phyloP scores from a whole-genome alignment of 2,329 filamentous ascomycete genomes.

The Phialophora chinensis region DNA sequence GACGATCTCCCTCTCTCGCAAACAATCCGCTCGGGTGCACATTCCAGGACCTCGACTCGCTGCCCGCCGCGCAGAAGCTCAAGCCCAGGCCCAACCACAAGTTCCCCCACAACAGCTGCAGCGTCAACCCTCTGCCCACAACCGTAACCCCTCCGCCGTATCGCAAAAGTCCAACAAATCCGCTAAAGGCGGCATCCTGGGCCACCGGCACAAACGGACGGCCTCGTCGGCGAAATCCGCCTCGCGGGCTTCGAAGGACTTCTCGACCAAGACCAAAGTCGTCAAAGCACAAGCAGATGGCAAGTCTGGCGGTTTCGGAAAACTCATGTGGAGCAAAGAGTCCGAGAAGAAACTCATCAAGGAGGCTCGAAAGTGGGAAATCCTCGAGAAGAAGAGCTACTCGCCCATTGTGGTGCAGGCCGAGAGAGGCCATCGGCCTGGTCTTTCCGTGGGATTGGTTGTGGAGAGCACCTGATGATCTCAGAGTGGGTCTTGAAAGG shows the following conservation, averaged over 20 bases:
- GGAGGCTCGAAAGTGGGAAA: constrained; percentile 34
- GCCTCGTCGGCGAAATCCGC: constrained; percentile 23
- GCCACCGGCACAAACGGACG: constrained; percentile 31
- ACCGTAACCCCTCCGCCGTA: constrained; percentile 3
- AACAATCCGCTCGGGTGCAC: constrained; percentile 34
- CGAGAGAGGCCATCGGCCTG: constrained; percentile 33
- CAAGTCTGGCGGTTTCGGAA: constrained; percentile 8
- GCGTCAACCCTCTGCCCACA: constrained; percentile 4
- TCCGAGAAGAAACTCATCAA: constrained; percentile 31
- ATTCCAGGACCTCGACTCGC: constrained; percentile 29
- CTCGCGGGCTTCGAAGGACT: constrained; percentile 21
- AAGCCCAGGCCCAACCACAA: not conserved
- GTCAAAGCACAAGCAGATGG: constrained; percentile 23
- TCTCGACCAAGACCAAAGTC: constrained; percentile 26
- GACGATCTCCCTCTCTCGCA: constrained; percentile 37
- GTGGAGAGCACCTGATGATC: constrained; percentile 30
- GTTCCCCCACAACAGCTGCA: not conserved
- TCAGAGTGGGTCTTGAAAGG: not conserved
- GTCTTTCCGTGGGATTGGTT: constrained; percentile 34
- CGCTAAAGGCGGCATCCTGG: constrained; percentile 6
- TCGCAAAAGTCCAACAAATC: constrained; percentile 20
- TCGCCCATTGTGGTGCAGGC: constrained; percentile 36
- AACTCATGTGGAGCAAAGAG: constrained; percentile 27
- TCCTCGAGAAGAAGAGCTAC: constrained; percentile 35
- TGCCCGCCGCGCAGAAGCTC: constrained; percentile 26